A percentile compares a stretch with the other conserved stretches of the same genome.
Conservation (phyloP, 805 yeast genomes). For the Candida odintsovae region DNA sequence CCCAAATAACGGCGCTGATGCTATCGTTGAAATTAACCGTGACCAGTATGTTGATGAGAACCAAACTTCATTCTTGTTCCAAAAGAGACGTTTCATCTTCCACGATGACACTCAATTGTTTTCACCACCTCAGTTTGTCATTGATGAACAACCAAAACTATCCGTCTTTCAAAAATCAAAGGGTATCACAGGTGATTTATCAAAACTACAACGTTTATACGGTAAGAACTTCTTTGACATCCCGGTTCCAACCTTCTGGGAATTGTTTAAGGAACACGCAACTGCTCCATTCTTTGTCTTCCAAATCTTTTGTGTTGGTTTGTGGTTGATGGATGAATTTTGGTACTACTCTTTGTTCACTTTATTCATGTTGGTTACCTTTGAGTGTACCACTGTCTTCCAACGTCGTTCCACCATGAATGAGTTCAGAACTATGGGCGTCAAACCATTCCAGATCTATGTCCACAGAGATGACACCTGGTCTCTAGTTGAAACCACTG, state of each 20-base stretch:
- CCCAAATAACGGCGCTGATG: conserved; percentile 81
- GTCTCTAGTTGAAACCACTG: conserved; percentile 63
- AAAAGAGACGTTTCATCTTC: conserved; percentile 84
- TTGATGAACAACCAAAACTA: conserved; percentile 54
- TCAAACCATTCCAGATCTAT: conserved; percentile 79
- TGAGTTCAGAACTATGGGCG: conserved; percentile 96
- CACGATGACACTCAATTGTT: conserved; percentile 49
- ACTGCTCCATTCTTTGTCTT: conserved; percentile 97
- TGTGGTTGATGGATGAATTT: conserved; percentile 94
- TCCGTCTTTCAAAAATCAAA: conserved; percentile 46
- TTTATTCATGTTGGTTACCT: conserved; percentile 83
- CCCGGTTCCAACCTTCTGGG: conserved; percentile 88
- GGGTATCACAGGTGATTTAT: conserved; percentile 53
- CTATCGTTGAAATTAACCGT: conserved; percentile 60
- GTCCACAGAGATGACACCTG: conserved; percentile 69
- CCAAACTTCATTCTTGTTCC: conserved; percentile 75
- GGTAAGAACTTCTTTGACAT: conserved; percentile 90
- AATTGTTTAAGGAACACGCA: conserved; percentile 93
- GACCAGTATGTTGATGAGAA: conserved; percentile 48
- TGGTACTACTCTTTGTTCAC: conserved; percentile 95
- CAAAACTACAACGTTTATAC: conserved; percentile 49
- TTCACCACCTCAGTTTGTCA: conserved; percentile 71
- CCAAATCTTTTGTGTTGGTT: conserved; percentile 90
- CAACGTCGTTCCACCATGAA: conserved; percentile 93
- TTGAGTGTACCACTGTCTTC: conserved; percentile 91